Percentiles rank a stretch among this genome's conserved stretches.
phyloP scores from a whole-genome alignment of 2,329 filamentous ascomycete genomes.

The Sporothrix protearum region DNA sequence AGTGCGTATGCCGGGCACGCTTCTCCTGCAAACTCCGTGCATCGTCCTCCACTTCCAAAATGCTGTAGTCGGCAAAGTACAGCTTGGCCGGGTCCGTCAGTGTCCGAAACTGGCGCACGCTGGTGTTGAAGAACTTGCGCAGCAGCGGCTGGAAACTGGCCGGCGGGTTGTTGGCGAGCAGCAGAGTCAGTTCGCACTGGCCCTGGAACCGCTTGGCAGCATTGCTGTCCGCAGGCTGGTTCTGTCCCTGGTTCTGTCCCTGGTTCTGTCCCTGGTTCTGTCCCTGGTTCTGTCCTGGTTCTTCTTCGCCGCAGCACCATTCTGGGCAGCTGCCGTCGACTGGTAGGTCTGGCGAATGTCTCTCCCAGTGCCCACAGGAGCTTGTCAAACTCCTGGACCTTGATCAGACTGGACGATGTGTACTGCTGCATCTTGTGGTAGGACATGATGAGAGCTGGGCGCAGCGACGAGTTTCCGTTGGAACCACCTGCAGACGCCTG shows the following conservation, averaged over 20 bases:
- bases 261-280: constrained; percentile 33
- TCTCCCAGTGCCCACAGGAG: constrained; percentile 50
- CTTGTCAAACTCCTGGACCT: constrained; percentile 59
- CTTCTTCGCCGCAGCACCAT: constrained; percentile 43
- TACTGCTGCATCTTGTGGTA: constrained; percentile 54
- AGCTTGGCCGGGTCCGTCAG: constrained; percentile 63
- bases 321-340: constrained; percentile 29
- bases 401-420: constrained; percentile 52
- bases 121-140: constrained; percentile 60
- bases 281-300: constrained; percentile 17
- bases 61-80: constrained; percentile 68
- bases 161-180: constrained; percentile 48
- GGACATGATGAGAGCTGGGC: constrained; percentile 50
- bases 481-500: constrained; percentile 35
- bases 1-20: constrained; percentile 39
- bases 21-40: constrained; percentile 44
- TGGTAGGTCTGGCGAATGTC: constrained; percentile 54
- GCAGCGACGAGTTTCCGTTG: neutral
- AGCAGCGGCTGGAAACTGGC: constrained; percentile 53
- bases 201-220: constrained; percentile 46
- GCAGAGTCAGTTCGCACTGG: constrained; percentile 51
- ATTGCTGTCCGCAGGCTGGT: constrained; percentile 37
- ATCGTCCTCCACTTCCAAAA: constrained; percentile 64
- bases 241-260: constrained; percentile 14
- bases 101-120: constrained; percentile 55